Evolutionary conservation across 1,284 basidiomycete genomes (phyloP), one percentile per base, ranked within the genome.

Genomic region (Sporisorium iseilematis-ciliati): DNA sequence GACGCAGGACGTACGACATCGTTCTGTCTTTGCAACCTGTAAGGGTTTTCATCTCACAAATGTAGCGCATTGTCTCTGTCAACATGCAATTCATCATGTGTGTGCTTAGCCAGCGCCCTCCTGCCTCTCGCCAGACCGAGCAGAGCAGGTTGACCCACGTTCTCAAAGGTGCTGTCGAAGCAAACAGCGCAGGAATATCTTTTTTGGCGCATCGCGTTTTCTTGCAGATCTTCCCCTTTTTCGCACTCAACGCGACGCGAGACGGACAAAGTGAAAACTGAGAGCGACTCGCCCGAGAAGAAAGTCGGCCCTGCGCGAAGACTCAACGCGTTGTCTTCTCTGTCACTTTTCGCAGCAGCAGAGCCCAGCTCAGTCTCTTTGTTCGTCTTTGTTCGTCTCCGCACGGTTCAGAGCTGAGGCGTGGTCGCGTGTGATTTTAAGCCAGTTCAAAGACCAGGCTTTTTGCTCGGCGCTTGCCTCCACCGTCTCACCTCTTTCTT

Each of bases 181-280:
- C 14, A 38, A 14, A 38, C 16, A 12, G 35, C 35, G 35, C 35
- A 38, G 16, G 35, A 38, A 38, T 11, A 38, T 38, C 16, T 38
- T 38, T 38, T 38, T 38, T 38, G 12, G 35, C 33, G 10, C 33
- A 33, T 33, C 33, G 33, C 33, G 11, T 38, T 38, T 16, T 14
- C 6, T 12, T 26, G 20, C 33, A 41, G 20, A 38, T 38, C 35
- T 14, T 20, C n/a, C 3, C 35, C 16, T 16, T 38, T n/a, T n/a
- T n/a, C n/a, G n/a, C n/a, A 54, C 51, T 55, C 52, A 55, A 62
- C 60, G 60, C 60, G 60, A 62, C 60, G 60, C 60, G 60, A 48
- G 48, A 26, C 12, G 10, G 18, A 14, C 26, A 4, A 33, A 16
- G 33, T n/a, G 11, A 20, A 12, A 43, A 10, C 1, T 43, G 18